Evolutionary conservation across 148 eudicot genomes (phyloP).

Genomic region (Linanthus parryae): DNA sequence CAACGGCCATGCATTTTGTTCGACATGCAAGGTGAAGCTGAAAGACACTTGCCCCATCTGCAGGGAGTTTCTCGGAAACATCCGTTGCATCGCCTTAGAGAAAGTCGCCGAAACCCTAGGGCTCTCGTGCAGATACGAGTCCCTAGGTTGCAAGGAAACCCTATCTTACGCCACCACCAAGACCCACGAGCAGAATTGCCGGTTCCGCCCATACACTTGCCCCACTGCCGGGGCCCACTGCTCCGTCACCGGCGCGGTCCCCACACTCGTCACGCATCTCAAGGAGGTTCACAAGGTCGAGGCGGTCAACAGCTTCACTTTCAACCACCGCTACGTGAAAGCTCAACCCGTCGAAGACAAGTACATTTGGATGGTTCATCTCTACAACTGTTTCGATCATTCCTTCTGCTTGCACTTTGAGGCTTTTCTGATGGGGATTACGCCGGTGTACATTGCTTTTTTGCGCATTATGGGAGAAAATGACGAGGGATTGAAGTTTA

Average conservation of each 20-base stretch:
- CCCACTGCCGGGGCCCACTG: conserved; percentile 57
- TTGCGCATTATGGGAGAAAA: conserved; percentile 52
- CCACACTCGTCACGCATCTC: conserved; percentile 47
- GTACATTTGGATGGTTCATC: conserved; percentile 21
- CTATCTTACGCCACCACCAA: conserved; percentile 35
- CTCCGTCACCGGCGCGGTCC: conserved; percentile 40
- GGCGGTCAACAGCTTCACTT: conserved; percentile 46
- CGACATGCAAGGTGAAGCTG: conserved; percentile 41
- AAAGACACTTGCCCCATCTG: conserved; percentile 54
- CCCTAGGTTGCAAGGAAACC: conserved; percentile 46
- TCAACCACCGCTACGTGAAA: conserved; percentile 52
- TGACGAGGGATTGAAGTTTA: conserved; percentile 32
- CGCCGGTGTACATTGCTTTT: conserved; percentile 42
- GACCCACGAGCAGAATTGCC: conserved; percentile 46
- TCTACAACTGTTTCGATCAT: conserved; percentile 36
- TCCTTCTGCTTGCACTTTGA: conserved; percentile 48
- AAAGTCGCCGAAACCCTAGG: conserved; percentile 57
- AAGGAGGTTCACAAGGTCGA: conserved; percentile 48
- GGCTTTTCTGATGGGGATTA: conserved; percentile 31
- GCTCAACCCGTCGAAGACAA: conserved; percentile 38
- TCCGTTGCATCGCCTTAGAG: conserved; percentile 71
- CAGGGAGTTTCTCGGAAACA: conserved; percentile 54
- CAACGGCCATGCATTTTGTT: conserved; percentile 58
- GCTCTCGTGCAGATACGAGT: conserved; percentile 43
- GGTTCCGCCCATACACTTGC: conserved; percentile 49